Percentiles rank a stretch among this genome's conserved stretches.
Conservation (phyloP, 257 asterid species). For the Haberlea rhodopensis region DNA sequence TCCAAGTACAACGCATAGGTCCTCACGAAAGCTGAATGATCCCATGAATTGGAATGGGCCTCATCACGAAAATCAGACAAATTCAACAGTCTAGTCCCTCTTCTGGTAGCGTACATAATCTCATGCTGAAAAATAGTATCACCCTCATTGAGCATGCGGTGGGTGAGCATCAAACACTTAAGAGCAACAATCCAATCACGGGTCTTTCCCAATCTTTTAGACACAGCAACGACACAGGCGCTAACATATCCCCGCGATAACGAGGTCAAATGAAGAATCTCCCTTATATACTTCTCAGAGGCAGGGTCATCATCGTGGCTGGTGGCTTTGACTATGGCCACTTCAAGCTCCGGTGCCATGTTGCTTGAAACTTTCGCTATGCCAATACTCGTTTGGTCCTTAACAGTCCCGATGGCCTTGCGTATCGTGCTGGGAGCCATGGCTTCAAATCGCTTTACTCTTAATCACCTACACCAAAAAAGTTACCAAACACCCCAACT, state of each 20-base stretch:
- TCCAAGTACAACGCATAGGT: conserved; percentile 62
- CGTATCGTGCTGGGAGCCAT: conserved; percentile 78
- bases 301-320: conserved; percentile 82
- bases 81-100: conserved; percentile 66
- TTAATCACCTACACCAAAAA: conserved; percentile 7
- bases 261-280: conserved; percentile 61
- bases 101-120: conserved; percentile 63
- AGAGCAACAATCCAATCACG: conserved; percentile 83
- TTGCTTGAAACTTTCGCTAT: too few relatives aligned
- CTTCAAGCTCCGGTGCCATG: too few relatives aligned
- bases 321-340: conserved; percentile 72
- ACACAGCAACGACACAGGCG: conserved; percentile 58
- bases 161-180: conserved; percentile 82
- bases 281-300: conserved; percentile 62
- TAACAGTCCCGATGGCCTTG: conserved; percentile 77
- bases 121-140: conserved; percentile 59
- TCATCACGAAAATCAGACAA: conserved; percentile 72
- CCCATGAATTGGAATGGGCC: conserved; percentile 73
- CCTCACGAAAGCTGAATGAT: too few relatives aligned
- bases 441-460: conserved; percentile 24
- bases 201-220: conserved; percentile 65
- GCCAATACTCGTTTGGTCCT: too few relatives aligned
- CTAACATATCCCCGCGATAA: conserved; percentile 58
- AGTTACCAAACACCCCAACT: conserved; percentile 4
- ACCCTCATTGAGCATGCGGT: conserved; percentile 64